Percentiles rank a stretch among this genome's conserved stretches.
Conservation (phyloP, 306 rosid species). For the Potentilla sterilis region DNA sequence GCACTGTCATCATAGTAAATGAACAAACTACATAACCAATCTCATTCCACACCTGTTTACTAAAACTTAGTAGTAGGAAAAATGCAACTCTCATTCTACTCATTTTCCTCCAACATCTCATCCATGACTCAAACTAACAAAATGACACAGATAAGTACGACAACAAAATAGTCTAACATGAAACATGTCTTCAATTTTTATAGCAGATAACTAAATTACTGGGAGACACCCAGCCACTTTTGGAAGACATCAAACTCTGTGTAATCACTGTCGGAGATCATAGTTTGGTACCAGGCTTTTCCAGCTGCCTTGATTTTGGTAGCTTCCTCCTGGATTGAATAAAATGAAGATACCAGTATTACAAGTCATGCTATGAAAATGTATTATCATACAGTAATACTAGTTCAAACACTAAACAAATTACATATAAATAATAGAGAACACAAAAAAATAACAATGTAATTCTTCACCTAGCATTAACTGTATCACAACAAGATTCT, state of each 20-base stretch:
- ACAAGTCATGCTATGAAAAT: background rate
- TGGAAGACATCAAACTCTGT: slow-evolving; percentile 73
- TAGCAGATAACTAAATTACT: slow-evolving; percentile 37
- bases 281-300: slow-evolving; percentile 73
- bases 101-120: slow-evolving; percentile 23
- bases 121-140: slow-evolving; percentile 30
- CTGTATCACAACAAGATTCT: background rate
- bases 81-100: slow-evolving; percentile 15
- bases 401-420: background rate
- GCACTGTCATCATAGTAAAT: slow-evolving; percentile 1
- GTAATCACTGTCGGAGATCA: slow-evolving; percentile 86
- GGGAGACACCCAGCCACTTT: slow-evolving; percentile 82
- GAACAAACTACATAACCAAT: slow-evolving; percentile 16
- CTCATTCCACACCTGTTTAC: slow-evolving; percentile 12
- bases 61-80: slow-evolving; percentile 4
- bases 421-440: background rate
- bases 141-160: slow-evolving; percentile 23
- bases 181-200: slow-evolving; percentile 23
- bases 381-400: background rate
- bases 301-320: slow-evolving; percentile 71
- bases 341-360: background rate
- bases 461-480: background rate
- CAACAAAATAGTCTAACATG: slow-evolving; percentile 20
- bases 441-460: background rate
- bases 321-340: slow-evolving; percentile 61